Conservation (phyloP, 2,329 filamentous ascomycete species). For the Trichoderma lentiforme region DNA sequence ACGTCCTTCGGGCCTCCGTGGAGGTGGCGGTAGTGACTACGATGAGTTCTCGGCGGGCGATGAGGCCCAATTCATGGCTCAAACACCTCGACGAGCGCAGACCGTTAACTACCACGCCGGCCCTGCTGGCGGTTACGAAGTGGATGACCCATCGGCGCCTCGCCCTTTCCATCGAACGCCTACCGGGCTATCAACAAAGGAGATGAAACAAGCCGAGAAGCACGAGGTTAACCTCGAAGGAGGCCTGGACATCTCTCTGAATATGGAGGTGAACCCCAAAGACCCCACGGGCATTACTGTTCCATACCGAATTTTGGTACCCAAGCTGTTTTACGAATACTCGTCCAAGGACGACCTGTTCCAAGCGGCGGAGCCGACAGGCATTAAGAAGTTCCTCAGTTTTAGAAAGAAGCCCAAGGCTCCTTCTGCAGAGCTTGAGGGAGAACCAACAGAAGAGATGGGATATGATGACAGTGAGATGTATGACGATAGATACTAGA, state of each 20-base stretch:
- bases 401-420: slow-evolving; percentile 37
- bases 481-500: slow-evolving; percentile 22
- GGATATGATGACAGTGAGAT: slow-evolving; percentile 26
- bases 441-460: slow-evolving; percentile 25
- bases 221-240: slow-evolving; percentile 72
- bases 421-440: slow-evolving; percentile 2
- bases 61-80: slow-evolving; percentile 54
- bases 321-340: slow-evolving; percentile 65
- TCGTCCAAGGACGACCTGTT: slow-evolving; percentile 39
- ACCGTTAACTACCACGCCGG: slow-evolving; percentile 28
- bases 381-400: slow-evolving; percentile 46
- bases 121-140: slow-evolving; percentile 24
- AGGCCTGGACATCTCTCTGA: slow-evolving; percentile 81
- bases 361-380: slow-evolving; percentile 30
- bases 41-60: slow-evolving; percentile 55
- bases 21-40: slow-evolving; percentile 43
- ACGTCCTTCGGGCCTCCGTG: slow-evolving; percentile 35
- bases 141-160: slow-evolving; percentile 23
- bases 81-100: slow-evolving; percentile 32
- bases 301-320: slow-evolving; percentile 83
- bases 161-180: slow-evolving; percentile 64
- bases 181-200: slow-evolving; percentile 63
- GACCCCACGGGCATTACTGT: slow-evolving; percentile 86
- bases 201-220: slow-evolving; percentile 52
- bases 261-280: slow-evolving; percentile 80